A percentile compares a stretch with the other conserved stretches of the same genome.
Conservation (phyloP, 108 stramenopile genomes). For the Parietichytrium sp. region DNA sequence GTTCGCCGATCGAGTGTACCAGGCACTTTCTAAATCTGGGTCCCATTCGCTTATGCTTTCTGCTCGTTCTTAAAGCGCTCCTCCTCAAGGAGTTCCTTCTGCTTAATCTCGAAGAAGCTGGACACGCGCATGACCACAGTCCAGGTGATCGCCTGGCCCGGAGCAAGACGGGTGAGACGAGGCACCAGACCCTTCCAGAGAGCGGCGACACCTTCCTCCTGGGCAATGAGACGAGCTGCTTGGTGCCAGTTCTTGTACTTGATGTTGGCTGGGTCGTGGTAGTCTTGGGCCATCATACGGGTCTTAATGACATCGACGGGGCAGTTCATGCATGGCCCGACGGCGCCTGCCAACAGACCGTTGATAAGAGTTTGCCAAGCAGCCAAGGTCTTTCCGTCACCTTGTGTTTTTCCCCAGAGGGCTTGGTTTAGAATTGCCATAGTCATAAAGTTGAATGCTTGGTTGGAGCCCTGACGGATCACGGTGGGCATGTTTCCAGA, state of each 20-base stretch:
- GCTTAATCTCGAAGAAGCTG: slow-evolving; percentile 37
- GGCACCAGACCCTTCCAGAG: slow-evolving; percentile 96
- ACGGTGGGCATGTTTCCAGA: slow-evolving; percentile 87
- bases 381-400: slow-evolving; percentile 59
- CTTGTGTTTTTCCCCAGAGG: slow-evolving; percentile 39
- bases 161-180: slow-evolving; percentile 86
- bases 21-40: neutral
- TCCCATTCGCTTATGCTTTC: neutral
- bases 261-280: slow-evolving; percentile 54
- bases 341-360: slow-evolving; percentile 86
- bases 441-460: slow-evolving; percentile 93
- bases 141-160: slow-evolving; percentile 95
- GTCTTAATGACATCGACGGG: slow-evolving; percentile 94
- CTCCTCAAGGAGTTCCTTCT: slow-evolving; percentile 7
- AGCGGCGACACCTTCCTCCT: slow-evolving; percentile 84
- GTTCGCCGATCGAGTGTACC: too few species aligned
- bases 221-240: slow-evolving; percentile 74
- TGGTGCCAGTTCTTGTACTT: slow-evolving; percentile 80
- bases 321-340: slow-evolving; percentile 90
- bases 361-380: slow-evolving; percentile 83
- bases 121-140: slow-evolving; percentile 40
- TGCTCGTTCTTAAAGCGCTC: slow-evolving; percentile 3
- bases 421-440: slow-evolving; percentile 78
- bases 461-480: slow-evolving; percentile 95
- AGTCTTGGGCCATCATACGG: slow-evolving; percentile 84